Conservation (phyloP, 1,284 basidiomycete species). For the Fistulinella staudtii region DNA sequence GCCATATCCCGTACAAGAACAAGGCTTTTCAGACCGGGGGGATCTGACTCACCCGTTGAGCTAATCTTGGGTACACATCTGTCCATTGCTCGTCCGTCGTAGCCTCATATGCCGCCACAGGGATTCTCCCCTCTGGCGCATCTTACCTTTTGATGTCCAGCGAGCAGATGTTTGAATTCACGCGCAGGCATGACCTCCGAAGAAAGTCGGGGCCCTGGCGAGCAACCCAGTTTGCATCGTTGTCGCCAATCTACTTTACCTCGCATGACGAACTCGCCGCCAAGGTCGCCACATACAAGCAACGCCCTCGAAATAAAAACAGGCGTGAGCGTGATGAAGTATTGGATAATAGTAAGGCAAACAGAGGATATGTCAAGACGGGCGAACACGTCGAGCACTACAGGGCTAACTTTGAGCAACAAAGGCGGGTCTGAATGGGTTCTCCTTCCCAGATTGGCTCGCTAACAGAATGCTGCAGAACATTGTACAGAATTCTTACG, state of each 20-base stretch:
- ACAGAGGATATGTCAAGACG: constrained; percentile 27
- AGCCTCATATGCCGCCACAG: constrained; percentile 10
- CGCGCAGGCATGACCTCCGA: constrained; percentile 14
- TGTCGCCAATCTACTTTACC: constrained; percentile 30
- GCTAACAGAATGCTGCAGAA: constrained; percentile 12
- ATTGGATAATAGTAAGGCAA: constrained; percentile 29
- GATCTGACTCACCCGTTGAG: constrained; percentile 24
- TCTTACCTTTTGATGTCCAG: constrained; percentile 28
- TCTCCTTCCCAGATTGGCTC: no score
- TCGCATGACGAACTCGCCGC: constrained; percentile 13
- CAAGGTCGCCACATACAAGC: constrained; percentile 28
- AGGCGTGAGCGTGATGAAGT: constrained; percentile 11
- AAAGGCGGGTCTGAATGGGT: constrained; percentile 15
- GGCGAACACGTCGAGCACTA: constrained; percentile 13
- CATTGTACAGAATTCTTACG: constrained; percentile 23
- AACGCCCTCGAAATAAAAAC: constrained; percentile 29
- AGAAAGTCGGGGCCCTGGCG: constrained; percentile 16
- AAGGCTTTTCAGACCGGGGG: constrained; percentile 21
- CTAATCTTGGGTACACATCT: constrained; percentile 25
- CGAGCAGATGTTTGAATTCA: constrained; percentile 28
- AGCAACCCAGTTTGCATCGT: constrained; percentile 19
- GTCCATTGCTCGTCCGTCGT: no score
- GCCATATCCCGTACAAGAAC: constrained; percentile 9
- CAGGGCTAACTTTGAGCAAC: constrained; percentile 30
- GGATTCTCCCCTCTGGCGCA: constrained; percentile 29